phyloP scores from a whole-genome alignment of 2,329 filamentous ascomycete genomes.

The Talaromyces sp. region DNA sequence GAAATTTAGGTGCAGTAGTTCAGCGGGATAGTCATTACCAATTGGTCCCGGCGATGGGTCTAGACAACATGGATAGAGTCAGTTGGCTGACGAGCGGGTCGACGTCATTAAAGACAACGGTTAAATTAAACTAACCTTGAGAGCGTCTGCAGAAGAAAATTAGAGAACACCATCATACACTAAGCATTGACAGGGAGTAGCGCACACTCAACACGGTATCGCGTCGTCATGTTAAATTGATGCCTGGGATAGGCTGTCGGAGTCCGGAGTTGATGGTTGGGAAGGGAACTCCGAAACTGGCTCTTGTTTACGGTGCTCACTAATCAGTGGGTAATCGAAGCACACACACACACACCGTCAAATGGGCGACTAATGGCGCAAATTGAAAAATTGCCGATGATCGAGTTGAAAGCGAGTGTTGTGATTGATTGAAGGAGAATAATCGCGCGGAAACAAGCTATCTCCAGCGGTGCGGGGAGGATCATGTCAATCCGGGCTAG shows the following conservation, averaged over 20 bases:
- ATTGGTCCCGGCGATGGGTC: constrained; percentile 85
- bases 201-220: constrained; percentile 63
- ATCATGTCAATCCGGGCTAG: neutral
- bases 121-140: constrained; percentile 47
- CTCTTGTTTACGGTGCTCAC: neutral
- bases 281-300: neutral
- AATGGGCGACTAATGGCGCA: neutral
- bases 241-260: neutral
- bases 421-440: neutral
- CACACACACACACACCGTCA: neutral
- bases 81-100: neutral
- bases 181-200: constrained; percentile 2
- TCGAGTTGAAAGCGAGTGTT: neutral
- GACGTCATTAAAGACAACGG: neutral
- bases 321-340: neutral
- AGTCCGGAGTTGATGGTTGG: neutral
- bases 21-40: constrained; percentile 47
- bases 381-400: neutral
- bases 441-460: neutral
- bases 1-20: neutral
- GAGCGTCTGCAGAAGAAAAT: constrained; percentile 47
- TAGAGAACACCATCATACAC: neutral
- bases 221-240: constrained; percentile 36
- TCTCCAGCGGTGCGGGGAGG: neutral
- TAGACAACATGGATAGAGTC: constrained; percentile 39